Evolutionary conservation across 1,284 basidiomycete species (phyloP).

Genomic region (Trametes sp.): DNA sequence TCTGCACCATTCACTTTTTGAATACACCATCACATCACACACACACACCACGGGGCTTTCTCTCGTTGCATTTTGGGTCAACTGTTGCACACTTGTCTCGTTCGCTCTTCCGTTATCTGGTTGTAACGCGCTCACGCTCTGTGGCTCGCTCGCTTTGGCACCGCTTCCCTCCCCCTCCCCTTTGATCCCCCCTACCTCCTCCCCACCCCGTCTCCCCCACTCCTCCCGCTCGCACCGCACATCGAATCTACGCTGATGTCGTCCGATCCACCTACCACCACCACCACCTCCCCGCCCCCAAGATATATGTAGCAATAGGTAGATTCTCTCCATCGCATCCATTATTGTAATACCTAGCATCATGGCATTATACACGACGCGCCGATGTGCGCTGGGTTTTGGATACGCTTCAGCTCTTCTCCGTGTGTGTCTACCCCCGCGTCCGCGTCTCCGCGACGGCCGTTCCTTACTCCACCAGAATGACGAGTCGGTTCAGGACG

Average conservation of each 20-base stretch:
- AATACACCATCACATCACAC: background rate
- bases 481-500: too few relatives aligned
- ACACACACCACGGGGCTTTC: slow-evolving; percentile 26
- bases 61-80: slow-evolving; percentile 25
- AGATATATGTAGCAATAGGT: slow-evolving; percentile 38
- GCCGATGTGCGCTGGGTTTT: slow-evolving; percentile 35
- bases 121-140: slow-evolving; percentile 26
- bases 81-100: slow-evolving; percentile 23
- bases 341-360: slow-evolving; percentile 38
- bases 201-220: background rate
- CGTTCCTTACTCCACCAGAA: too few relatives aligned
- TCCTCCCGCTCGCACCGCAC: slow-evolving; percentile 12
- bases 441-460: too few relatives aligned
- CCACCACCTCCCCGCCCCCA: background rate
- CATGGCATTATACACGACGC: slow-evolving; percentile 39
- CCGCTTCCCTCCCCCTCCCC: slow-evolving; percentile 5
- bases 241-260: slow-evolving; percentile 21
- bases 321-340: slow-evolving; percentile 25
- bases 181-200: background rate
- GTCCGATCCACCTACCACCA: slow-evolving; percentile 7
- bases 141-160: slow-evolving; percentile 21
- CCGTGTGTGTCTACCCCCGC: too few relatives aligned
- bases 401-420: slow-evolving; percentile 10
- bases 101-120: slow-evolving; percentile 23
- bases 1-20: background rate